phyloP scores from a whole-genome alignment of 164 flowering plant species.

The Amborella trichopoda region DNA sequence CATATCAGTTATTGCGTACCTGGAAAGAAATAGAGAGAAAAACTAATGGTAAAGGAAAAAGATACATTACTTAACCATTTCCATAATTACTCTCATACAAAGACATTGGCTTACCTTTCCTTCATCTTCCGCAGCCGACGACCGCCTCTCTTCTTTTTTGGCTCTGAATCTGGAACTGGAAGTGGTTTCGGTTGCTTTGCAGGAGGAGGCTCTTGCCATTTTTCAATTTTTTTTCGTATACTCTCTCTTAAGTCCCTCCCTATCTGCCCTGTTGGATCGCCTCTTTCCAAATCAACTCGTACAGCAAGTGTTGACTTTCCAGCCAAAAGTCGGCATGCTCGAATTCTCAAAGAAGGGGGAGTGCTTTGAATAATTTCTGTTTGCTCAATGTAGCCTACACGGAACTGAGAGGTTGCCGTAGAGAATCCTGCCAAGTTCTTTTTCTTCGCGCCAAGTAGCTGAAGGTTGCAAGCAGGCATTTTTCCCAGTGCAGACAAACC shows the following conservation, averaged over 20 bases:
- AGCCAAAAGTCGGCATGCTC: constrained; percentile 80
- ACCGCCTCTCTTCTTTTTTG: constrained; percentile 95
- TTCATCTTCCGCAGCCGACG: constrained; percentile 91
- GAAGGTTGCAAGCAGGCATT: constrained; percentile 99
- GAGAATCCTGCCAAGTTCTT: constrained; percentile 93
- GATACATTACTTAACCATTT: not conserved
- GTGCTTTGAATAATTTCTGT: constrained; percentile 83
- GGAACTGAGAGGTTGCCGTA: constrained; percentile 79
- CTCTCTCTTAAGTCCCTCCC: constrained; percentile 70
- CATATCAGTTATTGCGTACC: constrained; percentile 95
- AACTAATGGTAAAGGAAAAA: not conserved
- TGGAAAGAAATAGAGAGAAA: constrained; percentile 12
- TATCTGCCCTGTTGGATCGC: constrained; percentile 72
- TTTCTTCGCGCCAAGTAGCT: constrained; percentile 81
- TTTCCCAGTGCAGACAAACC: constrained; percentile 77
- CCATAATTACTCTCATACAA: not conserved
- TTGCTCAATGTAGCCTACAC: constrained; percentile 83
- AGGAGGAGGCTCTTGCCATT: constrained; percentile 99
- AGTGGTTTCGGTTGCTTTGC: constrained; percentile 95
- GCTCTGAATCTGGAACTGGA: constrained; percentile 98
- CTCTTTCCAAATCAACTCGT: constrained; percentile 74
- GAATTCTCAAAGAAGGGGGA: constrained; percentile 76
- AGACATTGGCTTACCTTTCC: constrained; percentile 45
- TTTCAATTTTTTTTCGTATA: constrained; percentile 80
- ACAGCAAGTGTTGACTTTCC: constrained; percentile 88